Conservation (phyloP, 257 asterid genomes). For the Solanum infundibuliforme region DNA sequence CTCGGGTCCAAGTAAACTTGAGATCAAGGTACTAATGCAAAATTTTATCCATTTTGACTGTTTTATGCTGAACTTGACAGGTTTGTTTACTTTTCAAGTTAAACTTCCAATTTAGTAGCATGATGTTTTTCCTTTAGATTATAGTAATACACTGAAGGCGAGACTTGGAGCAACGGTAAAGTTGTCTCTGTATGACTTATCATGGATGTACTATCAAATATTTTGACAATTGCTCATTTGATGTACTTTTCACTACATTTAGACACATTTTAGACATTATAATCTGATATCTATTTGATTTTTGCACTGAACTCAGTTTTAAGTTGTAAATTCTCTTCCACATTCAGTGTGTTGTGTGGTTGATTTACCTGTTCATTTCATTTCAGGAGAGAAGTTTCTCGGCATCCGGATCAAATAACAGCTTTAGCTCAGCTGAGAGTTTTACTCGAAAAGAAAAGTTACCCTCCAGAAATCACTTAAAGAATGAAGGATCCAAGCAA, state of each 20-base stretch:
- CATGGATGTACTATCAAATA: too few species aligned
- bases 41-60: background rate
- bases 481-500: conserved; percentile 22
- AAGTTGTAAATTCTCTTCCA: background rate
- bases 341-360: background rate
- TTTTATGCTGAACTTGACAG: background rate
- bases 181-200: background rate
- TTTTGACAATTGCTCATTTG: too few species aligned
- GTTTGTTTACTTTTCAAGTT: background rate
- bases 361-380: background rate
- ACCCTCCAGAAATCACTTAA: conserved; percentile 8
- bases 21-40: conserved; percentile 32
- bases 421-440: conserved; percentile 24
- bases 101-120: background rate
- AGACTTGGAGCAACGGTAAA: background rate
- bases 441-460: conserved; percentile 12
- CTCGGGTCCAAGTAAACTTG: conserved; percentile 28
- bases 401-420: conserved; percentile 20
- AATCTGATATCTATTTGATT: background rate
- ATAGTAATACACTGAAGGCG: background rate
- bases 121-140: background rate
- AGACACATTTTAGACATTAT: too few species aligned
- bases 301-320: background rate
- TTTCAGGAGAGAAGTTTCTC: conserved; percentile 46
- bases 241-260: too few species aligned